These are phyloP conservation scores for Wickerhamiella vanderwaltii DNA, from an alignment of 805 yeast genomes.

Conservation along the genomic window DNA sequence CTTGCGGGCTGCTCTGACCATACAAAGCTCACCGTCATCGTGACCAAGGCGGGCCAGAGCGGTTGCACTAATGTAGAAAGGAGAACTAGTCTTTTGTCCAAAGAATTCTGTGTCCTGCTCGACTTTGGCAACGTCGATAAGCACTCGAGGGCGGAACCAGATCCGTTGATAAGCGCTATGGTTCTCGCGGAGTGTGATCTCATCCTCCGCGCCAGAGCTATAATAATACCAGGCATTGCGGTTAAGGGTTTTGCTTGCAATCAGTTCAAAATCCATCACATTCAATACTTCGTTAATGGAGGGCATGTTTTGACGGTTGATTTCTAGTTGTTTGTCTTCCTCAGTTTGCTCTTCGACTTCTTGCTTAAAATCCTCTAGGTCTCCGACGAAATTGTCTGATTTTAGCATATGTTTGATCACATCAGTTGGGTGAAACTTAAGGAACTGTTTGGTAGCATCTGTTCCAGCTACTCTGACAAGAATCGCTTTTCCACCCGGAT, in stretches of 20 bases:
- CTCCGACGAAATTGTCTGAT: constrained; percentile 50
- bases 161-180: constrained; percentile 80
- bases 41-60: constrained; percentile 88
- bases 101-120: constrained; percentile 63
- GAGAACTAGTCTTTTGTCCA: constrained; percentile 57
- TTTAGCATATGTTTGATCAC: constrained; percentile 54
- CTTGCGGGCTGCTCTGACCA: constrained; percentile 70
- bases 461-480: constrained; percentile 52
- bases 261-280: constrained; percentile 72
- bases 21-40: constrained; percentile 80
- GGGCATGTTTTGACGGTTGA: constrained; percentile 43
- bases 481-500: constrained; percentile 50
- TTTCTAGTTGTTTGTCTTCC: constrained; percentile 34
- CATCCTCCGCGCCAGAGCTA: constrained; percentile 87
- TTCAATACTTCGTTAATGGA: constrained; percentile 59
- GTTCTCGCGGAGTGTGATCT: constrained; percentile 77
- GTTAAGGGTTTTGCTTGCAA: constrained; percentile 69
- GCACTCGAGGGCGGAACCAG: constrained; percentile 72
- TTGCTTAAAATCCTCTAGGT: constrained; percentile 25
- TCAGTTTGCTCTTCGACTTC: constrained; percentile 30
- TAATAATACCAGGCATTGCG: constrained; percentile 87
- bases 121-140: constrained; percentile 67
- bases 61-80: constrained; percentile 84
- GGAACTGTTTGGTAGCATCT: constrained; percentile 73
- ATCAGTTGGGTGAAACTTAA: constrained; percentile 86